Evolutionary conservation across 352 stramenopile species (phyloP).

Genomic region (Thalassiosira sp.): DNA sequence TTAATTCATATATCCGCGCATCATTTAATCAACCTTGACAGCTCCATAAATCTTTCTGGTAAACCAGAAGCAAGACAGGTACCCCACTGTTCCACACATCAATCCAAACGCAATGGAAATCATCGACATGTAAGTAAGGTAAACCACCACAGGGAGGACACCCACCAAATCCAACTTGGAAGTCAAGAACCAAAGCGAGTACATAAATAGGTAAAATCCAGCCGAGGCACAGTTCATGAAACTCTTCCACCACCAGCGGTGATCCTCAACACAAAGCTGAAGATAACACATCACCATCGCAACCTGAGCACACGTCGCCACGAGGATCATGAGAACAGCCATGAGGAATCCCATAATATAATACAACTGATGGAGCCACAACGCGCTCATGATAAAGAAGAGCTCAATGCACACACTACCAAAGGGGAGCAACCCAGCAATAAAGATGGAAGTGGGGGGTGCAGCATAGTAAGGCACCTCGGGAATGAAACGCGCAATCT

Average conservation of each 20-base stretch:
- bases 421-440: constrained; percentile 98
- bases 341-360: constrained; percentile 99
- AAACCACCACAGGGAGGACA: constrained; percentile 84
- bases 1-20: no score
- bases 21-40: constrained; percentile 95
- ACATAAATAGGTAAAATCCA: constrained; percentile 98
- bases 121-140: constrained; percentile 99
- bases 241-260: constrained; percentile 93
- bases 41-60: constrained; percentile 97
- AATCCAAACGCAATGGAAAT: constrained; percentile 95
- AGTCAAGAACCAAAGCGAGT: constrained; percentile 96
- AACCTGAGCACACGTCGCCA: constrained; percentile 97
- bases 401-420: constrained; percentile 99
- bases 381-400: constrained; percentile 99
- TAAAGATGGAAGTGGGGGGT: constrained; percentile 91
- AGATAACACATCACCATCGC: constrained; percentile 99
- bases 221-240: constrained; percentile 95
- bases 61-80: constrained; percentile 98
- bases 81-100: constrained; percentile 95
- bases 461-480: constrained; percentile 94
- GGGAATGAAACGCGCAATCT: constrained; percentile 86
- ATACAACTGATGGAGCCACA: constrained; percentile 98
- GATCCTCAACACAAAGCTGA: constrained; percentile 98
- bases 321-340: constrained; percentile 96
- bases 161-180: constrained; percentile 96